Evolutionary conservation across 352 stramenopile species (phyloP).

Genomic region (Blastocystis sp.): DNA sequence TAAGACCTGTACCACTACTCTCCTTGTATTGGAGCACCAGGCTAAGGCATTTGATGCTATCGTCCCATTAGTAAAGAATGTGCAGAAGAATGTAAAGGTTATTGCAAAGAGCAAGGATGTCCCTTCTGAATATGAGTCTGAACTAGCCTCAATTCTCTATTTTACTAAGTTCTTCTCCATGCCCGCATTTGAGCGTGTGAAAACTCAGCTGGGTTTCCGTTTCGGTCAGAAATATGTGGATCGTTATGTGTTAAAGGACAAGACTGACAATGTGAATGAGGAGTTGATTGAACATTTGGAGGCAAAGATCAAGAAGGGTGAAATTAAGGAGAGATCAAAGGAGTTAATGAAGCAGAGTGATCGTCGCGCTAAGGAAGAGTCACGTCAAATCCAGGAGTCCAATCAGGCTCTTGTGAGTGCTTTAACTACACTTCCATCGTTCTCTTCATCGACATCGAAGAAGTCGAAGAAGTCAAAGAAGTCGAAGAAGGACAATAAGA

Average conservation of each 20-base stretch:
- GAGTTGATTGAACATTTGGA: not conserved
- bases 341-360: not conserved
- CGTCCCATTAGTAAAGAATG: conserved; percentile 12
- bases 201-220: not conserved
- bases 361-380: not conserved
- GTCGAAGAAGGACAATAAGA: no score
- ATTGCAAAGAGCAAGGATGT: conserved; percentile 6
- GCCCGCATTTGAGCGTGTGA: conserved; percentile 15
- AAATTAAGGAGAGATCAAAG: conserved; percentile 13
- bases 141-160: conserved; percentile 18
- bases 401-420: not conserved
- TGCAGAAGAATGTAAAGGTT: conserved; percentile 42
- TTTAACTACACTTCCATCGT: not conserved
- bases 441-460: not conserved
- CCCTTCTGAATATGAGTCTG: not conserved
- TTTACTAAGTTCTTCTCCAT: conserved; percentile 4
- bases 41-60: conserved; percentile 2
- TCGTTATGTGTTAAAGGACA: not conserved
- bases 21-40: conserved; percentile 1
- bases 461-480: conserved; percentile 5
- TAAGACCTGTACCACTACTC: not conserved
- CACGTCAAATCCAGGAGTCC: not conserved
- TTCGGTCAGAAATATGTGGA: conserved; percentile 26
- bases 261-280: not conserved
- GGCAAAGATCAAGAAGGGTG: not conserved